These are phyloP conservation scores for Podospora australis DNA, from an alignment of 495 filamentous ascomycete genomes.

Conservation along the genomic window DNA sequence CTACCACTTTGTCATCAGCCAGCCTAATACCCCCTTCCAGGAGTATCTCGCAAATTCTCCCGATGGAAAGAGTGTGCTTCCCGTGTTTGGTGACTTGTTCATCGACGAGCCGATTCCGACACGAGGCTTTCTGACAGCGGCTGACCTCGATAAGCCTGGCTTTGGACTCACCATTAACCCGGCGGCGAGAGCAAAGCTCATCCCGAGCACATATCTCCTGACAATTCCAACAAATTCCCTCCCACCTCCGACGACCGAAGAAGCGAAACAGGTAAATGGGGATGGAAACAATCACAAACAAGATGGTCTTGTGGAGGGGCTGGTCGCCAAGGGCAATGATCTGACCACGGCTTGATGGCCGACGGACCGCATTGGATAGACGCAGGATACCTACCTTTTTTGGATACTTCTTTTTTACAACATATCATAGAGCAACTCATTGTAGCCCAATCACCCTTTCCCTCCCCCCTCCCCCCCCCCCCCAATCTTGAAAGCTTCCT, in stretches of 20 bases:
- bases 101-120: constrained; percentile 82
- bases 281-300: too few relatives aligned
- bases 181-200: constrained; percentile 58
- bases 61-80: constrained; percentile 79
- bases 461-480: too few relatives aligned
- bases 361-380: too few relatives aligned
- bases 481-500: too few relatives aligned
- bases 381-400: too few relatives aligned
- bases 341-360: constrained; percentile 5
- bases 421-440: too few relatives aligned
- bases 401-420: not conserved
- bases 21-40: constrained; percentile 86
- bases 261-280: constrained; percentile 13
- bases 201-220: constrained; percentile 64
- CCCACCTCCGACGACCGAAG: constrained; percentile 27
- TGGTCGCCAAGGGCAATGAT: constrained; percentile 15
- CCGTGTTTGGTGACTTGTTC: constrained; percentile 89
- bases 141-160: constrained; percentile 78
- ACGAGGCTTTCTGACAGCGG: constrained; percentile 70
- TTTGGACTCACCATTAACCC: constrained; percentile 87
- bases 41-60: constrained; percentile 90
- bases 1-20: constrained; percentile 89
- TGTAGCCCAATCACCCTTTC: too few relatives aligned
- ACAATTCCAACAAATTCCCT: constrained; percentile 62
- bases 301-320: constrained; percentile 17